phyloP scores from a whole-genome alignment of 2,329 filamentous ascomycete species.

The Aureobasidium subglaciale region DNA sequence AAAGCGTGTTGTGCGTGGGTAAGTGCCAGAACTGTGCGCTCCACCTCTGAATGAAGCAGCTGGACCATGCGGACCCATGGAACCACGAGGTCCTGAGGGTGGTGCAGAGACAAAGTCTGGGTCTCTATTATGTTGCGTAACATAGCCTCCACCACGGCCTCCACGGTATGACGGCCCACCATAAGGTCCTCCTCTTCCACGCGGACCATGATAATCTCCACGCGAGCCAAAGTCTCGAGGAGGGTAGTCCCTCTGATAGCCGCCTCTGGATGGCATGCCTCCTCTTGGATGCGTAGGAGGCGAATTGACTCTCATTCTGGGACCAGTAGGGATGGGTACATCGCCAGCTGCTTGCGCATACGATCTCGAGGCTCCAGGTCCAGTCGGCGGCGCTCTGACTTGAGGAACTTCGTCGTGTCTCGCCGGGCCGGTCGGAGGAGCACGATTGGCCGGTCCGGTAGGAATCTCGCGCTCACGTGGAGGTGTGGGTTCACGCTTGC shows the following conservation, averaged over 20 bases:
- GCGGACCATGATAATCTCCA: conserved; percentile 20
- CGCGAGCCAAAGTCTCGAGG: conserved; percentile 12
- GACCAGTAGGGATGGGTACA: conserved; percentile 9
- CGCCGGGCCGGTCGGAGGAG: conserved; percentile 27
- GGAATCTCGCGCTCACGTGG: conserved; percentile 21
- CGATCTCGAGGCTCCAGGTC: conserved; percentile 1
- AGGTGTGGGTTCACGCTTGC: conserved; percentile 30
- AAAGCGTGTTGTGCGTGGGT: conserved; percentile 42
- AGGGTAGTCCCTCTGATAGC: conserved; percentile 6
- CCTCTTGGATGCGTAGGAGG: conserved; percentile 14
- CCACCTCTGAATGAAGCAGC: conserved; percentile 35
- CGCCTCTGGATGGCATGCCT: conserved; percentile 2
- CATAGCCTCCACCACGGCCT: conserved; percentile 23
- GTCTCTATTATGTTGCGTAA: conserved; percentile 16
- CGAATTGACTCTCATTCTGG: conserved; percentile 11
- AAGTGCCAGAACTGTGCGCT: conserved; percentile 39
- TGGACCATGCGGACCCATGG: conserved; percentile 19
- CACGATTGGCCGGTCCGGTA: conserved; percentile 23
- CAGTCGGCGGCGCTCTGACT: conserved; percentile 19
- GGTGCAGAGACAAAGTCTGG: conserved; percentile 19
- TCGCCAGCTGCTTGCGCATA: conserved; percentile 3
- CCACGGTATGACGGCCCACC: conserved; percentile 25
- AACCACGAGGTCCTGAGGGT: conserved; percentile 28
- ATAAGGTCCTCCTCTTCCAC: conserved; percentile 16
- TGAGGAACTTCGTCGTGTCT: conserved; percentile 13